Conservation (phyloP, 1,284 basidiomycete species). For the Cutaneotrichosporon mucoides region DNA sequence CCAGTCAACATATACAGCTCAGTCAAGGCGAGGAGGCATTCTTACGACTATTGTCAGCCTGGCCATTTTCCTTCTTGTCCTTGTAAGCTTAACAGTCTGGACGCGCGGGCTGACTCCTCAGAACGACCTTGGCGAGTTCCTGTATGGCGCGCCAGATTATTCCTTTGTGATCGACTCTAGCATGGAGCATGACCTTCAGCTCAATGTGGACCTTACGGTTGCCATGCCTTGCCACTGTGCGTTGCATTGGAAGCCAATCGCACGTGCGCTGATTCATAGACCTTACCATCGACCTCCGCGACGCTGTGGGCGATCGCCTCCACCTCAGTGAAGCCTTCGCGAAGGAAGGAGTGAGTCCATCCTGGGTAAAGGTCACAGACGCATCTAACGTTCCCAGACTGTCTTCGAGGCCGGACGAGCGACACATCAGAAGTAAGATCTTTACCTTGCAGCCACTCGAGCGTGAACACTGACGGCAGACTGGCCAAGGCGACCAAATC, state of each 20-base stretch:
- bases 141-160: conserved; percentile 86
- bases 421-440: conserved; percentile 61
- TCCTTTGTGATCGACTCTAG: conserved; percentile 76
- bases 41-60: conserved; percentile 74
- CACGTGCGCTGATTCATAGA: conserved; percentile 50
- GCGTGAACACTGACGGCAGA: conserved; percentile 4
- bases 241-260: conserved; percentile 41
- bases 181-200: conserved; percentile 61
- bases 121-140: conserved; percentile 82
- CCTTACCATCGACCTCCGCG: conserved; percentile 82
- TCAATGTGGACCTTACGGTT: conserved; percentile 86
- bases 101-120: conserved; percentile 36
- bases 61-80: conserved; percentile 55
- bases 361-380: not conserved
- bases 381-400: conserved; percentile 53
- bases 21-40: conserved; percentile 80
- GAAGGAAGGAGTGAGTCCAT: conserved; percentile 69
- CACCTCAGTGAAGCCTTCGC: conserved; percentile 78
- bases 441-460: not conserved
- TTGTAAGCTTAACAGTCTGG: conserved; percentile 25
- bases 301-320: conserved; percentile 85
- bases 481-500: conserved; percentile 4
- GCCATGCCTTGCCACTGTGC: conserved; percentile 88
- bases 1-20: conserved; percentile 78
- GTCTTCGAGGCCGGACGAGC: conserved; percentile 81